Conservation (phyloP, 352 stramenopile genomes). For the Thalassiosira ordinaria region DNA sequence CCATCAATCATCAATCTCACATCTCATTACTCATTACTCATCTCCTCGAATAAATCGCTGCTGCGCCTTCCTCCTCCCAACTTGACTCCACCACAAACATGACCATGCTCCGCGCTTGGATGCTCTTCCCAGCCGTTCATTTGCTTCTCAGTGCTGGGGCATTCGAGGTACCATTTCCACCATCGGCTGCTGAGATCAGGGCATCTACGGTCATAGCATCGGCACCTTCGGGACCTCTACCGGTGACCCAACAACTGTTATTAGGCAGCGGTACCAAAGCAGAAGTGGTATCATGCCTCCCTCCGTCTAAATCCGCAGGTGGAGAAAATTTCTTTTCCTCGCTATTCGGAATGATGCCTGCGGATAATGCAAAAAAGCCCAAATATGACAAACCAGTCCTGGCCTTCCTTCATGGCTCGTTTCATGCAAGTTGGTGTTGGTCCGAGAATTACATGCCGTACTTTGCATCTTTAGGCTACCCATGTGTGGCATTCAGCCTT, state of each 20-base stretch:
- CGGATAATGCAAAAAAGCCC: constrained; percentile 7
- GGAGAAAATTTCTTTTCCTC: constrained; percentile 28
- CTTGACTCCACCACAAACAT: neutral
- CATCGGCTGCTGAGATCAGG: constrained; percentile 31
- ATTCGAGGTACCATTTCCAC: constrained; percentile 46
- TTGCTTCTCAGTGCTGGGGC: constrained; percentile 5
- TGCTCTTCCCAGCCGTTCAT: neutral
- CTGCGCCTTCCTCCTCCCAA: no score
- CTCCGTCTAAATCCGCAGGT: constrained; percentile 1
- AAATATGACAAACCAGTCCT: constrained; percentile 57
- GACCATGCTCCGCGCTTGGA: neutral
- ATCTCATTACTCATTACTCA: no score
- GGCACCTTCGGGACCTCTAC: neutral
- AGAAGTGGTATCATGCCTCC: constrained; percentile 43
- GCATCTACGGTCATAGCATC: constrained; percentile 6
- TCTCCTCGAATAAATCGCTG: no score
- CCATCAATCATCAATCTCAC: no score
- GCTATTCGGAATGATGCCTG: constrained; percentile 10
- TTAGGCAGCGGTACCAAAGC: constrained; percentile 44
- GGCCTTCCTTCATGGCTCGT: constrained; percentile 86
- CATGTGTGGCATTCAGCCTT: constrained; percentile 77
- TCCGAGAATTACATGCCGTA: constrained; percentile 84
- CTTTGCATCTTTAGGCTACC: constrained; percentile 79
- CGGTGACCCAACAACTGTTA: constrained; percentile 27
- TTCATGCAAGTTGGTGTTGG: constrained; percentile 88